Percentiles rank a stretch among this genome's conserved stretches.
Evolutionary conservation across 164 flowering plant genomes (phyloP).

Genomic region (Echeveria elegans): DNA sequence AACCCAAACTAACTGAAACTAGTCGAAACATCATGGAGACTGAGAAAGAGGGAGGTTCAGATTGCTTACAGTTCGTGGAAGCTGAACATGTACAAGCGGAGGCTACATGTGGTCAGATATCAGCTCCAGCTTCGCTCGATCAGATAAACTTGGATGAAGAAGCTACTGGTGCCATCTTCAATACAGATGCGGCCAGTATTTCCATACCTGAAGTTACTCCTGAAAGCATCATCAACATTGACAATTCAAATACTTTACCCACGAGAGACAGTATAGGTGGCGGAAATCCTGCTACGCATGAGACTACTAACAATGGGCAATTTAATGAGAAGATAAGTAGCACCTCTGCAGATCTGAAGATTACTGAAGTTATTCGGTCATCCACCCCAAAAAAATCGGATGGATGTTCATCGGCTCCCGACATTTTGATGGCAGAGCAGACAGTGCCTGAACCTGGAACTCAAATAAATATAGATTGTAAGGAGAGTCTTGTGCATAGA

Average conservation of each 20-base stretch:
- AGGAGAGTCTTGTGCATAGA: neutral
- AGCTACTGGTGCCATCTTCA: neutral
- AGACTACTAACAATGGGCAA: neutral
- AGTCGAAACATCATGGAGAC: neutral
- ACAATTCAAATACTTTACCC: neutral
- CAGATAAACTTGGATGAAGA: neutral
- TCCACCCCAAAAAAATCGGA: neutral
- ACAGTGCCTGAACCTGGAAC: neutral
- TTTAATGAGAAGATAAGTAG: neutral
- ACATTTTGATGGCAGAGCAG: conserved; percentile 4
- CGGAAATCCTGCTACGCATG: neutral
- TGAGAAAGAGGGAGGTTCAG: neutral
- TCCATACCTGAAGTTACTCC: neutral
- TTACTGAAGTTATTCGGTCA: neutral
- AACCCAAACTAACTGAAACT: neutral
- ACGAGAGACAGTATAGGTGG: neutral
- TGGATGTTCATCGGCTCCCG: neutral
- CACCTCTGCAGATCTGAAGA: neutral
- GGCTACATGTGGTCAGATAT: neutral
- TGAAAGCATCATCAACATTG: neutral
- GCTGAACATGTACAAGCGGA: neutral
- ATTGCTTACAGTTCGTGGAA: neutral
- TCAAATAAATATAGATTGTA: neutral
- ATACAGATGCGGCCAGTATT: neutral
- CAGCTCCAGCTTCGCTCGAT: neutral